Percentiles rank a stretch among this genome's conserved stretches.
Conservation (phyloP, 2,329 filamentous ascomycete species). For the Cyclaneusma minus region DNA sequence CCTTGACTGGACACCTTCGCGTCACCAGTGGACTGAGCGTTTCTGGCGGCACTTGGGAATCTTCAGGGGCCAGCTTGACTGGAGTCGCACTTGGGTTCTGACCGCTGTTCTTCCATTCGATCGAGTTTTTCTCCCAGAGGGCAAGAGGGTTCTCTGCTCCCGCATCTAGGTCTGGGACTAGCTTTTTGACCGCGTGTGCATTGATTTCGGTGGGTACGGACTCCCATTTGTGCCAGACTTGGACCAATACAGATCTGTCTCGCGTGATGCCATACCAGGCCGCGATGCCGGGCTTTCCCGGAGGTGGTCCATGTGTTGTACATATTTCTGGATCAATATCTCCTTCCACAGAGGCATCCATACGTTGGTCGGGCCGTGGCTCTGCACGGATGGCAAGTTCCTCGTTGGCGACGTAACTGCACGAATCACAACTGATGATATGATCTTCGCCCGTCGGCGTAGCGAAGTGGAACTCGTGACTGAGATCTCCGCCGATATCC, state of each 20-base stretch:
- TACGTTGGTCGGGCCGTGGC: slow-evolving; percentile 21
- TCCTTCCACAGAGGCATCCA: slow-evolving; percentile 24
- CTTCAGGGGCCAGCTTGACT: too few species aligned
- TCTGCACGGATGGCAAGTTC: slow-evolving; percentile 62
- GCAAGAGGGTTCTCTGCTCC: slow-evolving; percentile 44
- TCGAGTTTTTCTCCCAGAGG: slow-evolving; percentile 32
- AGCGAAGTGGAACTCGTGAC: slow-evolving; percentile 87
- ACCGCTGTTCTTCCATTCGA: too few species aligned
- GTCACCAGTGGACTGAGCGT: too few species aligned
- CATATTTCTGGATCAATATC: too few species aligned
- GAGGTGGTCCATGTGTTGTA: too few species aligned
- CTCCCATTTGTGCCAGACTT: slow-evolving; percentile 35
- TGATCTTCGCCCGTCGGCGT: slow-evolving; percentile 72
- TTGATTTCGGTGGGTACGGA: slow-evolving; percentile 27
- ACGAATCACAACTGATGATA: slow-evolving; percentile 59
- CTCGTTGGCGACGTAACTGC: slow-evolving; percentile 70
- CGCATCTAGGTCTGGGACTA: slow-evolving; percentile 54
- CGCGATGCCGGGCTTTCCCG: slow-evolving; percentile 8
- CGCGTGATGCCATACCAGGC: slow-evolving; percentile 50
- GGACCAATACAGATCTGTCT: slow-evolving; percentile 52
- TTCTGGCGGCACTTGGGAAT: too few species aligned
- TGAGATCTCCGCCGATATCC: slow-evolving; percentile 86
- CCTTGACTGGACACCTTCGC: too few species aligned
- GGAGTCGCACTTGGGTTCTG: too few species aligned
- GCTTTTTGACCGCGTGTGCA: slow-evolving; percentile 47